phyloP scores from a whole-genome alignment of 768 basidiomycete genomes.

The Kwoniella dejecticola region DNA sequence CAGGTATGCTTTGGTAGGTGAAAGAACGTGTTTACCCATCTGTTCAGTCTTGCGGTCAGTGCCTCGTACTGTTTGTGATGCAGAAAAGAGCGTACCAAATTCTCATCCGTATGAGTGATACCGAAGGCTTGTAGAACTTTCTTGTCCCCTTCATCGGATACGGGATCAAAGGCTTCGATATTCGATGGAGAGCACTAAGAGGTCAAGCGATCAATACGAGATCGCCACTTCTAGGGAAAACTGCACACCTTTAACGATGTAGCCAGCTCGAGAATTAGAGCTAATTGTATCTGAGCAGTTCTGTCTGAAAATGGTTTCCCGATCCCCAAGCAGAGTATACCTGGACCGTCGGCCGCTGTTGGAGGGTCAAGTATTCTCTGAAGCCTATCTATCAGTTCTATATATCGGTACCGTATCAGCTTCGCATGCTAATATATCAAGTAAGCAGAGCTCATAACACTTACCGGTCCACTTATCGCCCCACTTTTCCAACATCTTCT shows the following conservation, averaged over 20 bases:
- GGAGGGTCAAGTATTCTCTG: conserved; percentile 1
- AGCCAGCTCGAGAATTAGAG: conserved; percentile 37
- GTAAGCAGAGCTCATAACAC: conserved; percentile 2
- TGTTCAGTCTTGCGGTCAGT: conserved; percentile 9
- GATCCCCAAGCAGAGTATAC: conserved; percentile 41
- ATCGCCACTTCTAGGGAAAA: background rate
- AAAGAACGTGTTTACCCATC: conserved; percentile 33
- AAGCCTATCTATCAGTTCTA: conserved; percentile 5
- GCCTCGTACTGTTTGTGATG: no score
- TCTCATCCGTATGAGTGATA: conserved; percentile 24
- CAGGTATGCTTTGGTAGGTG: conserved; percentile 26
- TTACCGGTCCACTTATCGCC: conserved; percentile 32
- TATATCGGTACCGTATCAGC: background rate
- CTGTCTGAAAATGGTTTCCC: conserved; percentile 38
- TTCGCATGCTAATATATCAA: background rate
- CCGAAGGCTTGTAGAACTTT: conserved; percentile 22
- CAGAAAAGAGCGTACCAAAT: conserved; percentile 31
- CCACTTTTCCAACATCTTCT: conserved; percentile 42
- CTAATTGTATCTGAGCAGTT: conserved; percentile 47
- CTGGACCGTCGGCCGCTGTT: background rate
- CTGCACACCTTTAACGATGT: conserved; percentile 22
- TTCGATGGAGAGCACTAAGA: conserved; percentile 3
- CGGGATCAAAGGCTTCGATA: conserved; percentile 41
- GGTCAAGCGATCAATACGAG: background rate
- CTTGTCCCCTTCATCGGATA: conserved; percentile 36